phyloP scores from a whole-genome alignment of 352 stramenopile genomes.

The Phytophthora tubulina region DNA sequence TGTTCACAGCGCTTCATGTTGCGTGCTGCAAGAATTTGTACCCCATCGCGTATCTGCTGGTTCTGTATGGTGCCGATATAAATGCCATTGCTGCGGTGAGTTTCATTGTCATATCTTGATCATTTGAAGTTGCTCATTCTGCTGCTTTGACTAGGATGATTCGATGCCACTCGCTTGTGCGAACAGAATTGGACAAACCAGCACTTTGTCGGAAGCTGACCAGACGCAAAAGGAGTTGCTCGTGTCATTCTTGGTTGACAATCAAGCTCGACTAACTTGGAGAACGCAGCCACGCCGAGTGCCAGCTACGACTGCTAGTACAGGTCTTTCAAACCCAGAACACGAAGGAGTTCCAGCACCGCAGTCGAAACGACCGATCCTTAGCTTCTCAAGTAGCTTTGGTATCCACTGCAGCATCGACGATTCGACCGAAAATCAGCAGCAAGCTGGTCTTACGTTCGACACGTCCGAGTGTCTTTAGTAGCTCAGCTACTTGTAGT shows the following conservation, averaged over 20 bases:
- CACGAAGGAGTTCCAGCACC: slow-evolving; percentile 1
- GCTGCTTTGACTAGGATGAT: slow-evolving; percentile 54
- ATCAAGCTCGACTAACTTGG: slow-evolving; percentile 67
- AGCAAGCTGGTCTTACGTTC: slow-evolving; percentile 37
- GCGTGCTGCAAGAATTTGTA: slow-evolving; percentile 73
- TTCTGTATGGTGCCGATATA: slow-evolving; percentile 77
- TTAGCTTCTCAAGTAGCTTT: slow-evolving; percentile 50
- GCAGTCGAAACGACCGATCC: slow-evolving; percentile 20
- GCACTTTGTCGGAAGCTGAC: slow-evolving; percentile 18
- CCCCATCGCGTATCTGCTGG: slow-evolving; percentile 64
- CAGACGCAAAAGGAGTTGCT: slow-evolving; percentile 43
- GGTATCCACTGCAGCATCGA: slow-evolving; percentile 34
- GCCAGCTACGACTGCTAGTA: background rate
- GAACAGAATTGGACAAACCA: slow-evolving; percentile 33
- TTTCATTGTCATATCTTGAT: background rate
- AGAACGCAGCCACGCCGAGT: slow-evolving; percentile 28
- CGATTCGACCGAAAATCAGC: slow-evolving; percentile 19
- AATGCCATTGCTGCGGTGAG: slow-evolving; percentile 73
- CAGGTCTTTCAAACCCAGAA: background rate
- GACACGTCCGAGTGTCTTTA: slow-evolving; percentile 36
- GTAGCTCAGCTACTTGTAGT: background rate
- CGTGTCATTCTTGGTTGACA: slow-evolving; percentile 49
- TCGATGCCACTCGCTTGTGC: slow-evolving; percentile 72
- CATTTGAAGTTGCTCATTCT: background rate
- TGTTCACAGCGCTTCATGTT: slow-evolving; percentile 73